Conservation (phyloP, 2,329 filamentous ascomycete genomes). For the Phaeoacremonium minimum region DNA sequence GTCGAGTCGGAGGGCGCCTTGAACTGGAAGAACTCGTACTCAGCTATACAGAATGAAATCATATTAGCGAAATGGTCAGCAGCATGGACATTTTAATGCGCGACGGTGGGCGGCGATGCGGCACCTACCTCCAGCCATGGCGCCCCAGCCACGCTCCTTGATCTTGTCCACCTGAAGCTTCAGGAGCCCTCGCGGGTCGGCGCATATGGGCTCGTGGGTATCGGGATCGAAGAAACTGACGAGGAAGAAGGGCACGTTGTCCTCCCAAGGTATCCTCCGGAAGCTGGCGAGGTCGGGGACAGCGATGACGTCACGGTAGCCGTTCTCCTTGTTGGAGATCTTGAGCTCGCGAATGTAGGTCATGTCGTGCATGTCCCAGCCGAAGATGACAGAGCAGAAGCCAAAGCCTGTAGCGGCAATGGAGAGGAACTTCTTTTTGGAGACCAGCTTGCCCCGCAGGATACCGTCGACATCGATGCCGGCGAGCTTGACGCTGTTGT, state of each 20-base stretch:
- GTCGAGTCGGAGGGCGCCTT: conserved; percentile 63
- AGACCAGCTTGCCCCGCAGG: conserved; percentile 83
- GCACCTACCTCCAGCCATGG: conserved; percentile 80
- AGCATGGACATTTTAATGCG: too few relatives aligned
- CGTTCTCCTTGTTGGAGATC: conserved; percentile 87
- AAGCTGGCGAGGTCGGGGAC: conserved; percentile 74
- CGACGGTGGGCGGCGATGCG: too few relatives aligned
- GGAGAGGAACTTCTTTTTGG: conserved; percentile 88
- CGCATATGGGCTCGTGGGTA: conserved; percentile 64
- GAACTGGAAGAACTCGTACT: conserved; percentile 96
- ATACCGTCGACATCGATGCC: conserved; percentile 85
- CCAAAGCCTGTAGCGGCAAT: conserved; percentile 79
- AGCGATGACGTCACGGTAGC: conserved; percentile 81
- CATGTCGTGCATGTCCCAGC: conserved; percentile 95
- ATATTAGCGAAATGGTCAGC: too few relatives aligned
- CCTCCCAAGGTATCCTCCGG: conserved; percentile 86
- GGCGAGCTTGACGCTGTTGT: conserved; percentile 80
- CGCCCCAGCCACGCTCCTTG: conserved; percentile 64
- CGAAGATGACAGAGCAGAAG: conserved; percentile 91
- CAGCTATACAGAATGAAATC: conserved; percentile 49
- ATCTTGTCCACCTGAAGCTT: conserved; percentile 65
- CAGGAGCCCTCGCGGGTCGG: conserved; percentile 75
- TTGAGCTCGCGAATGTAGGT: conserved; percentile 82
- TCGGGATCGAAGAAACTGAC: conserved; percentile 82
- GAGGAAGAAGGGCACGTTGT: conserved; percentile 80